Conservation (phyloP, 2,329 filamentous ascomycete genomes). For the Colletotrichum spaethianum region DNA sequence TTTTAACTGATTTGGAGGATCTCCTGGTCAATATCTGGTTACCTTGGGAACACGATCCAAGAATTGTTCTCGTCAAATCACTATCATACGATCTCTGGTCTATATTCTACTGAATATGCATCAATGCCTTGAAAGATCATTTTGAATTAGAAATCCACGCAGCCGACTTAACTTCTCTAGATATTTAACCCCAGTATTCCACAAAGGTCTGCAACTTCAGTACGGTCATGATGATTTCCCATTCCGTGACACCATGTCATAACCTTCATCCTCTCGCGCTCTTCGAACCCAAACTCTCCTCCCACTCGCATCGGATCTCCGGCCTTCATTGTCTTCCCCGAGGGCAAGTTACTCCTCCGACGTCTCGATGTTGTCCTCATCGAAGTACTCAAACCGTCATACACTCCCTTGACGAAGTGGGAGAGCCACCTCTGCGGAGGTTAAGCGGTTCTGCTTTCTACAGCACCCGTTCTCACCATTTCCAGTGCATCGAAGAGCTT, state of each 20-base stretch:
- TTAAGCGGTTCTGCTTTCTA: background rate
- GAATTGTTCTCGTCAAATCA: no score
- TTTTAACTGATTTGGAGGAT: no score
- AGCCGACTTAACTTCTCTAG: background rate
- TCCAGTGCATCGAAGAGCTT: background rate
- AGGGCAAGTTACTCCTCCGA: background rate
- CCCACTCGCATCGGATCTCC: background rate
- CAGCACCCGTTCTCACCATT: background rate
- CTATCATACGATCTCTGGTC: no score
- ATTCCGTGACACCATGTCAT: constrained; percentile 1
- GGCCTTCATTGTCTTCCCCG: background rate
- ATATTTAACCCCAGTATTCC: background rate
- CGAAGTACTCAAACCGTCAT: background rate
- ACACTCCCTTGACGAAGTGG: background rate
- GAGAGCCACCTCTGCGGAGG: background rate
- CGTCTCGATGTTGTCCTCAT: no score
- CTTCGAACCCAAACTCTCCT: background rate
- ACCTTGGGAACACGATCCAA: no score
- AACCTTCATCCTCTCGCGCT: background rate
- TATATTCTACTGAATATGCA: no score
- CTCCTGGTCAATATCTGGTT: no score
- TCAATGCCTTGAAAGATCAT: no score
- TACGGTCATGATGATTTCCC: background rate
- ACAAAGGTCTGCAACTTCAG: background rate
- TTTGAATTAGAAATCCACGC: no score